Base-by-base conservation (phyloP, 208 protist species). In the Trypanosoma mega region DNA sequence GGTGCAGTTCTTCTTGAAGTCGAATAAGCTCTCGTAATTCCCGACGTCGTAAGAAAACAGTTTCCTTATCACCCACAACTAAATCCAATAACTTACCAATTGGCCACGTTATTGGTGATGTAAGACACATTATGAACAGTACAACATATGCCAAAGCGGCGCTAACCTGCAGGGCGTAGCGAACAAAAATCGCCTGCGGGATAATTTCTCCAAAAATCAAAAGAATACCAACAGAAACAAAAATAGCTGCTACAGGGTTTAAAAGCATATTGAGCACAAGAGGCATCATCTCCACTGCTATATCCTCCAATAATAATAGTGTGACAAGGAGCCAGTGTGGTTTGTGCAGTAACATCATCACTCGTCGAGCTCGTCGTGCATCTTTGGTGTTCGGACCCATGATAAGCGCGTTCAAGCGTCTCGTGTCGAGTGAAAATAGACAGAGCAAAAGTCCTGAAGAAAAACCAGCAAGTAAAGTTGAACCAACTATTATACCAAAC, bases 161-260 rank as follows among this genome's bases (percentile, higher is more conserved):
- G 39, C 77, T 71, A 3, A 88, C 47, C 39, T 65, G 57, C 30
- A 93, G 73, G 11, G 75, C 69, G 44, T 80, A 63, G 23, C 80
- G 74, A 57, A 85, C 80, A 53, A 88, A 88, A 29, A 87, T 49
- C 8, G 82, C 76, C 65, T 90, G 76, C 12, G 86, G 80, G 43
- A 93, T 64, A 59, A 90, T 87, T 64, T 93, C 82, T 39, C 82
- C 75, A 46, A 88, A 90, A 29, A 90, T 18, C 18, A 93, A 68
- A 3, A 82, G 82, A 18, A 84, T 69, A 18, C 54, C 68, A 24
- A 87, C 78, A 26, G 75, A 87, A 4, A 76, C 53, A 14, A 79
- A 33, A 45, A 93, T 57, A 18, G 83, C 71, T 16, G 69, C 65
- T 18, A 79, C 37, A 11, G 76, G 78, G 21, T 84, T 72, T 29